Evolutionary conservation across 176 grass and related monocot genomes (phyloP).

Genomic region (Aegilops tauschii): DNA sequence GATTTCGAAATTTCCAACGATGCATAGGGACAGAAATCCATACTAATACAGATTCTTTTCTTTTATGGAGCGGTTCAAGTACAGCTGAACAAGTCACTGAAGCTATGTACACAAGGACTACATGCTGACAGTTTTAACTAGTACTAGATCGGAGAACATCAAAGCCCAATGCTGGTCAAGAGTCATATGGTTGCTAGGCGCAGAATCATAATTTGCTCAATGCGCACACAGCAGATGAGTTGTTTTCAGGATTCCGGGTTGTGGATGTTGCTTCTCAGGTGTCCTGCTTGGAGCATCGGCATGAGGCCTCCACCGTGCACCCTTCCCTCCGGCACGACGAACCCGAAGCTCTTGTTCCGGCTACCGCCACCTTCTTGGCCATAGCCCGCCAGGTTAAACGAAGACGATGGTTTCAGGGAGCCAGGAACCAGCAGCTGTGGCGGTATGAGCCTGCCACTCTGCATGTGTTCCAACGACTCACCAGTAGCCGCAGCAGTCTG

Average conservation of each 20-base stretch:
- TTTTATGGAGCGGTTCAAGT: neutral
- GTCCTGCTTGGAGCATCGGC: constrained; percentile 51
- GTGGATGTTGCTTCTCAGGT: constrained; percentile 30
- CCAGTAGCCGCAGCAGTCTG: constrained; percentile 45
- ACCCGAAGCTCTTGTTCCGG: constrained; percentile 30
- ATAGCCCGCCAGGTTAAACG: constrained; percentile 9
- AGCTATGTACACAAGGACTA: constrained; percentile 9
- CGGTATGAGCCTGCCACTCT: constrained; percentile 52
- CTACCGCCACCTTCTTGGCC: constrained; percentile 33
- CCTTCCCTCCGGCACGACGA: constrained; percentile 75
- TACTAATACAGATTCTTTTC: too few relatives aligned
- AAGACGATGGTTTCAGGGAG: constrained; percentile 59
- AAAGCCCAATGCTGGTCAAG: neutral
- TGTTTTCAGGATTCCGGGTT: constrained; percentile 35
- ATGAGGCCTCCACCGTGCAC: constrained; percentile 87
- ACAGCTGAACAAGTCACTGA: neutral
- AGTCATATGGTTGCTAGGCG: neutral
- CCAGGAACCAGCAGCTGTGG: constrained; percentile 70
- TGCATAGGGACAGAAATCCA: neutral
- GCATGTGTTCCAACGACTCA: constrained; percentile 47
- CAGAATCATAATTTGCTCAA: constrained; percentile 19
- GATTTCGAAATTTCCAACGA: neutral
- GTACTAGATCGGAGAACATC: neutral
- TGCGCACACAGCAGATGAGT: neutral
- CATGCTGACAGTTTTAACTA: neutral